Evolutionary conservation across 2,329 filamentous ascomycete species (phyloP), one percentile per base, ranked within the genome.

Genomic region (Cadophora sp.): DNA sequence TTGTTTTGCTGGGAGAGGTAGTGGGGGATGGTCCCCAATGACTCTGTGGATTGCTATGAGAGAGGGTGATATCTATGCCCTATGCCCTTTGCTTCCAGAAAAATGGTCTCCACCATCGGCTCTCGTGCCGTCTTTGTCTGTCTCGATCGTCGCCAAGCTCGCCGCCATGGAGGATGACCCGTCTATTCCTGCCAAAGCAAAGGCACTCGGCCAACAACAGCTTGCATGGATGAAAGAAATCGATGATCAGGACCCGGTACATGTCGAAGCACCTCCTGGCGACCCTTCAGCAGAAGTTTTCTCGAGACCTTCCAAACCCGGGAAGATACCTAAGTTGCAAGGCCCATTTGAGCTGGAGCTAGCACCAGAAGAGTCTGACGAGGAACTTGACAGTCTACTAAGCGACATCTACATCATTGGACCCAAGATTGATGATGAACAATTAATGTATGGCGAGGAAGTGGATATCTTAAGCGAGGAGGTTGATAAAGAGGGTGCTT

Each of bases 1-100:
- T 62, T 92, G 90, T 77, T 99, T 99, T 81, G 83, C 86, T 43
- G 83, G 82, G 14, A 84, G 85, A 71, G 84, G 83, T 43, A 87
- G 87, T 7, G 95, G 94, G 16, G 94, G 94, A 64, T 99, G 96
- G 96, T 92, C 94, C 8, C 89, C 94, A 11, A 97, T 97, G 92
- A 98, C 96, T 0, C 84, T 99, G 12, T 99, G 95, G 93, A 83
- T 98, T 62, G 94, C 94, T n/a, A 99, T 97, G 92, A 89, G 89
- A 46, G 92, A 93, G 68, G 96, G 96, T 3, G 94, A 97, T 76
- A 87, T 98, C 6, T 99, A 99, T 77, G 94, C 95, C 1, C 83
- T 99, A 9, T 97, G 94, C 77, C 96, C 96, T 1, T 84, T 99
- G 50, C 83, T 99, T 37, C 96, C 96, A 0, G 89, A 89, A 62